Evolutionary conservation across 805 yeast species (phyloP).

Genomic region (Dipodascopsis uninucleata): DNA sequence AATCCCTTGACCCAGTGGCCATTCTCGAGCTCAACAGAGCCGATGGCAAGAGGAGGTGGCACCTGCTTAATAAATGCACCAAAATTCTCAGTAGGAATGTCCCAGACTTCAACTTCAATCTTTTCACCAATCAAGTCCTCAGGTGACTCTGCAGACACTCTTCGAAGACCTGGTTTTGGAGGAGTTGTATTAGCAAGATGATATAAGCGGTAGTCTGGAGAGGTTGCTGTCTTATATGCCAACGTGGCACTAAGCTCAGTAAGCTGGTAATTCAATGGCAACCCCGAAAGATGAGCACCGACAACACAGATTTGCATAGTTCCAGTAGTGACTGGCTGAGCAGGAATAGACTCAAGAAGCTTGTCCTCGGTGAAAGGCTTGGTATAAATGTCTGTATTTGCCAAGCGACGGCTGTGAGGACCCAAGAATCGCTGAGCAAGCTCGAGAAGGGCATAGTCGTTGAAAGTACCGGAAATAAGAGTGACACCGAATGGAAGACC

Average conservation of each 20-base stretch:
- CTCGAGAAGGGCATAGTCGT: constrained; percentile 84
- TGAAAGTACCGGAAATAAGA: constrained; percentile 71
- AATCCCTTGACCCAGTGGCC: constrained; percentile 90
- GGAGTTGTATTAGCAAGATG: constrained; percentile 76
- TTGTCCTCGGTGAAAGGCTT: constrained; percentile 43
- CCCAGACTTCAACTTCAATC: constrained; percentile 77
- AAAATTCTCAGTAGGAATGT: constrained; percentile 71
- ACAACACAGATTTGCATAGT: constrained; percentile 81
- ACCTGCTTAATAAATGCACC: constrained; percentile 85
- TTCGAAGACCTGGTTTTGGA: constrained; percentile 87
- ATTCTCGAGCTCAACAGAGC: constrained; percentile 75
- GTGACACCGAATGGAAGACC: constrained; percentile 92
- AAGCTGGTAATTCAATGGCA: constrained; percentile 92
- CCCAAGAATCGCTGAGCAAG: constrained; percentile 68
- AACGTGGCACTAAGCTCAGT: constrained; percentile 76
- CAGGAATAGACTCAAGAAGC: constrained; percentile 46
- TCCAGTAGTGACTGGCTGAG: constrained; percentile 43
- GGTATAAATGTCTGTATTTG: constrained; percentile 44
- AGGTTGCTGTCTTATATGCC: constrained; percentile 61
- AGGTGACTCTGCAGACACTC: constrained; percentile 35
- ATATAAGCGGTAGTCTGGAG: constrained; percentile 67
- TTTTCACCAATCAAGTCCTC: constrained; percentile 31
- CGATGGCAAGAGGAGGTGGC: constrained; percentile 93
- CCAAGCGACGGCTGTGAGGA: constrained; percentile 52
- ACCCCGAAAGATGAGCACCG: constrained; percentile 89